Base-by-base conservation (phyloP, 2,329 filamentous ascomycete species). In the Venturia pyrina region DNA sequence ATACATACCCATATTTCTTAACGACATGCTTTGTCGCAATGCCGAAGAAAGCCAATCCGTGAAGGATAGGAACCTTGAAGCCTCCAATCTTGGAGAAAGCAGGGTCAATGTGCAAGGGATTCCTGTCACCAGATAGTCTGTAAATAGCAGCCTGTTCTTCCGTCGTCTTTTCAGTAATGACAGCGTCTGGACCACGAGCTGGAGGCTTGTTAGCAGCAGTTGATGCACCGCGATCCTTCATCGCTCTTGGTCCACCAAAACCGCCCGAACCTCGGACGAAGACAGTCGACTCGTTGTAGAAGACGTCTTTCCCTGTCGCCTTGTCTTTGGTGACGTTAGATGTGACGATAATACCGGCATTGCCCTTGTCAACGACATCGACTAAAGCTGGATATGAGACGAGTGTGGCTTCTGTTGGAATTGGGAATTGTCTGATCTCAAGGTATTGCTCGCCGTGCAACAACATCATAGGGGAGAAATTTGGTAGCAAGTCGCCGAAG, bases 401-500 rank as follows among this genome's bases (percentile, higher is more conserved):
- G 62, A 96, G 87, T 66, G 86, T 88, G 63, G 85, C 92, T 65
- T 87, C 84, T 41, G 93, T 97, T 44, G 93, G 93, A 72, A 98
- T 89, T 50, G 95, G 95, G 81, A 87, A 96, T 78, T 93, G 91
- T 75, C 88, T 87, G 73, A 99, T 85, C 79, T 99, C 95, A 69
- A 99, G 90, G 80, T 93, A 99, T 78, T 99, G 95, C 83, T 99
- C 95, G 75, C 95, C 95, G 80, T 99, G 95, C 32, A 99, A 89
- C 63, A 99, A 87, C 92, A 97, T 97, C 91, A 96, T 97, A 68
- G 93, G 93, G 46, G 87, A 91, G 83, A 97, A 99, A 83, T 98
- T 96, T 76, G 93, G 92, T 37, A 98, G 89, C 68, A 99, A 85
- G 66, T 93, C 86, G 73, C 87, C 85, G 72, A 95, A 84, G 77